Evolutionary conservation across 1,284 basidiomycete species (phyloP), one percentile per base, ranked within the genome.

Genomic region (Ustilago curta): DNA sequence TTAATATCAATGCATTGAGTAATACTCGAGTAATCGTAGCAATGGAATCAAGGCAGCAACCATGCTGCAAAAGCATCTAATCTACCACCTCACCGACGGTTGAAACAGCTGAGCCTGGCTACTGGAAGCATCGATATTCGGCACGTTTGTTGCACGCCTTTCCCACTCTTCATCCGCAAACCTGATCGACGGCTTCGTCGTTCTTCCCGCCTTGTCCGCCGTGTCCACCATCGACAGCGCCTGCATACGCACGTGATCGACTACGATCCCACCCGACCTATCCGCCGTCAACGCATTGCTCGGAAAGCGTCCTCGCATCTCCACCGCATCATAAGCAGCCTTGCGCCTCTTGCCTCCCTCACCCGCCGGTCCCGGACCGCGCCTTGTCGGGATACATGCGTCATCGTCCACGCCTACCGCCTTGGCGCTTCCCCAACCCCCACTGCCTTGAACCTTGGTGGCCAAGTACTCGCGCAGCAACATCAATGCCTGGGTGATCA

Each of bases 361-460:
- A 3, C 78, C 78, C 1, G 77, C 63, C 0, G 78, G 76, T 4
- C 78, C 78, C 2, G 78, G 78, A 12, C 78, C 77, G 8, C 71
- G 53, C 21, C 37, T 29, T 14, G 78, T 79, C 19, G 70, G 62
- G 35, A 79, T 62, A 31, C 72, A 68, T 2, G 77, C 77, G 43
- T 78, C 71, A 23, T 79, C 76, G 12, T 56, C 52, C 2, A 79
- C 77, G 8, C 64, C 60, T 1, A 67, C 53, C 1, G 68, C 61
- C 19, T 67, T 76, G 2, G 61, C 77, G 14, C 55, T 67, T 0
- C 77, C 77, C 77, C 76, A 78, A 0, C 59, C 70, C 7, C 72
- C 76, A 37, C 57, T 59, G 14, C 40, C 37, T 52, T 77, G 77
- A 11, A 78, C 39, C 27, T 52, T 62, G 0, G 77, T 67, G 0